Conservation (phyloP, 768 basidiomycete genomes). For the Exsudoporus frostii region DNA sequence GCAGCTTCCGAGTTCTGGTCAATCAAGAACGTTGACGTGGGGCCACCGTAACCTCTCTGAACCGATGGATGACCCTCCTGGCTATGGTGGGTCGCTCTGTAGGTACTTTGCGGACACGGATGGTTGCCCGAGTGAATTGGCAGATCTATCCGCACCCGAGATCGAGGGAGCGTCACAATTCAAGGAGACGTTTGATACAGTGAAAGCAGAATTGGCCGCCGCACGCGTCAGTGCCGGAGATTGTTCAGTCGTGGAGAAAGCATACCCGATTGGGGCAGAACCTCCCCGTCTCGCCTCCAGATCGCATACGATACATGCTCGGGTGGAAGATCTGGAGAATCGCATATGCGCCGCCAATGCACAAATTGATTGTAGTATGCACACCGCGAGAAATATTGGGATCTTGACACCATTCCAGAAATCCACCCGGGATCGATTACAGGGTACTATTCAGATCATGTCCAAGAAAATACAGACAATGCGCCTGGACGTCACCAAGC, state of each 20-base stretch:
- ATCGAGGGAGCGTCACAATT: constrained; percentile 63
- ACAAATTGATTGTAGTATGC: constrained; percentile 65
- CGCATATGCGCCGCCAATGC: constrained; percentile 51
- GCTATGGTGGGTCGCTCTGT: constrained; percentile 20
- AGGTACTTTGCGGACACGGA: constrained; percentile 32
- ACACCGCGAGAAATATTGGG: constrained; percentile 76
- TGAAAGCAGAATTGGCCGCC: constrained; percentile 80
- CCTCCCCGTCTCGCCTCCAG: constrained; percentile 40
- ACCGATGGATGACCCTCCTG: constrained; percentile 35
- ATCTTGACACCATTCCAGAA: constrained; percentile 86
- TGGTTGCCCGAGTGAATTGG: constrained; percentile 11
- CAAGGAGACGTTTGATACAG: constrained; percentile 80
- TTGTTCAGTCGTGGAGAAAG: constrained; percentile 11
- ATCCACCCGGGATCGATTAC: constrained; percentile 75
- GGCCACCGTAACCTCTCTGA: constrained; percentile 39
- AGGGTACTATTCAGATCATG: constrained; percentile 54
- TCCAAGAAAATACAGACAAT: constrained; percentile 63
- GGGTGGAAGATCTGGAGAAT: constrained; percentile 62
- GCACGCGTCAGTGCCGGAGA: constrained; percentile 36
- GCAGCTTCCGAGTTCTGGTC: constrained; percentile 34
- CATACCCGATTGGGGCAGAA: constrained; percentile 23
- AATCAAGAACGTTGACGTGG: constrained; percentile 36
- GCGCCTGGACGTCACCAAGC: constrained; percentile 70
- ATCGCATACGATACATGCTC: constrained; percentile 53
- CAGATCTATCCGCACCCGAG: constrained; percentile 48